A percentile compares a stretch with the other conserved stretches of the same genome.
Conservation (phyloP, 2,329 filamentous ascomycete genomes). For the Laburnicola sp. region DNA sequence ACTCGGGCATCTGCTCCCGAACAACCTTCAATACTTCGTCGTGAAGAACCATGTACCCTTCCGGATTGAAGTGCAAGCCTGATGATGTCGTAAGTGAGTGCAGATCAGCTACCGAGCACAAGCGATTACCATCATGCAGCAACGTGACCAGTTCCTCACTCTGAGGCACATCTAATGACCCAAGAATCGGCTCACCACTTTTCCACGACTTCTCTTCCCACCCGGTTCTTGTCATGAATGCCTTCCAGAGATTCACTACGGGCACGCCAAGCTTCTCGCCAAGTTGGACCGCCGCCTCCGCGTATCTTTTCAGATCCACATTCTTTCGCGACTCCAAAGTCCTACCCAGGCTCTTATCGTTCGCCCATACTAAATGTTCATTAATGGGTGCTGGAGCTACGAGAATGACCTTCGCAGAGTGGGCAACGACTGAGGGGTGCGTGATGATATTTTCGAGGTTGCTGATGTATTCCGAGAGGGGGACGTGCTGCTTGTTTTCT, state of each 20-base stretch:
- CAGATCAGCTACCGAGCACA: too few species aligned
- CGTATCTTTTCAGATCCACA: conserved; percentile 64
- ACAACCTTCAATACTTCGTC: conserved; percentile 58
- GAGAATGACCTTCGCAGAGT: conserved; percentile 73
- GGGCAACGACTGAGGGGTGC: conserved; percentile 69
- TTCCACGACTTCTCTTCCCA: conserved; percentile 50
- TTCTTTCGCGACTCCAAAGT: conserved; percentile 56
- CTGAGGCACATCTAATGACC: conserved; percentile 61
- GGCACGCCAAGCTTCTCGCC: conserved; percentile 60
- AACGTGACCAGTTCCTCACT: conserved; percentile 59
- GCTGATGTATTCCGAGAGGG: conserved; percentile 71
- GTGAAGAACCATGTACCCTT: conserved; percentile 61
- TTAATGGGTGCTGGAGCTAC: conserved; percentile 83
- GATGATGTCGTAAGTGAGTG: conserved; percentile 13
- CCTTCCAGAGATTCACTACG: conserved; percentile 78
- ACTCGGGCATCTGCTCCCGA: conserved; percentile 56
- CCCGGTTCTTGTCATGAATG: conserved; percentile 68
- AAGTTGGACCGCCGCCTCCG: conserved; percentile 66
- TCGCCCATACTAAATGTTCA: conserved; percentile 66
- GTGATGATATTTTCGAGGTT: conserved; percentile 74
- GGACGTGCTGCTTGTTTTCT: conserved; percentile 72
- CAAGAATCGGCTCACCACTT: conserved; percentile 52
- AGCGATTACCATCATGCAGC: conserved; percentile 57
- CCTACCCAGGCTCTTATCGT: conserved; percentile 46
- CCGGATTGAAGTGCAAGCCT: conserved; percentile 62